These are phyloP conservation scores for Suillus luteus DNA, from an alignment of 768 basidiomycete genomes.

Conservation along the genomic window DNA sequence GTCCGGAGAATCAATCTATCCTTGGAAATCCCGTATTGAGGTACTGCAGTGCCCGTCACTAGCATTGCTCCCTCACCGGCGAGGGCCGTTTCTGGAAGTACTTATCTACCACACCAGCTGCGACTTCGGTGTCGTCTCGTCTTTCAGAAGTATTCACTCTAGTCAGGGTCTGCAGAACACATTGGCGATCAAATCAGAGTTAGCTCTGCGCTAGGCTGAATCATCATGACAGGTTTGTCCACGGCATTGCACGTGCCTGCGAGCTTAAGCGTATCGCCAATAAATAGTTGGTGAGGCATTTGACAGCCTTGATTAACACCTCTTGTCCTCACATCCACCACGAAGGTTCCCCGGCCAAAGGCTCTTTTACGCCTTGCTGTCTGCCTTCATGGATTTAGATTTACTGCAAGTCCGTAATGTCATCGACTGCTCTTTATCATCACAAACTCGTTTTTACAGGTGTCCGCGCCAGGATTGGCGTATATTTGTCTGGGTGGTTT, in stretches of 20 bases:
- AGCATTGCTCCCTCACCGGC: too few relatives aligned
- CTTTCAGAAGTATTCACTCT: neutral
- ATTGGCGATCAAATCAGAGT: too few relatives aligned
- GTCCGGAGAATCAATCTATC: too few relatives aligned
- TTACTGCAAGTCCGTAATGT: slow-evolving; percentile 30
- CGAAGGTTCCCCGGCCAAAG: neutral
- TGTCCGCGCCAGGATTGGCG: slow-evolving; percentile 52
- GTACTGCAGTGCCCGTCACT: too few relatives aligned
- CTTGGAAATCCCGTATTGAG: too few relatives aligned
- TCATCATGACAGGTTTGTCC: neutral
- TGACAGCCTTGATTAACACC: neutral
- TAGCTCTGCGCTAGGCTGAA: neutral
- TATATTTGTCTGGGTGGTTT: slow-evolving; percentile 67
- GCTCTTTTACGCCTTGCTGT: neutral
- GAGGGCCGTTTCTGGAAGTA: neutral
- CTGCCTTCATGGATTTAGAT: slow-evolving; percentile 19
- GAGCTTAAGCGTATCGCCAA: neutral
- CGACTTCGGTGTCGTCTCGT: neutral
- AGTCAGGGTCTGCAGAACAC: too few relatives aligned
- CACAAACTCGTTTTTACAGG: slow-evolving; percentile 41
- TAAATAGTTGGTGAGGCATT: slow-evolving; percentile 3
- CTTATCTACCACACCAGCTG: neutral
- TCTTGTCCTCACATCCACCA: neutral
- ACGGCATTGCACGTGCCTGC: neutral
- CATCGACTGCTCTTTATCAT: neutral